A percentile compares a stretch with the other conserved stretches of the same genome.
These are phyloP conservation scores for Echeveria elegans DNA, from an alignment of 164 flowering plant species.

Conservation along the genomic window DNA sequence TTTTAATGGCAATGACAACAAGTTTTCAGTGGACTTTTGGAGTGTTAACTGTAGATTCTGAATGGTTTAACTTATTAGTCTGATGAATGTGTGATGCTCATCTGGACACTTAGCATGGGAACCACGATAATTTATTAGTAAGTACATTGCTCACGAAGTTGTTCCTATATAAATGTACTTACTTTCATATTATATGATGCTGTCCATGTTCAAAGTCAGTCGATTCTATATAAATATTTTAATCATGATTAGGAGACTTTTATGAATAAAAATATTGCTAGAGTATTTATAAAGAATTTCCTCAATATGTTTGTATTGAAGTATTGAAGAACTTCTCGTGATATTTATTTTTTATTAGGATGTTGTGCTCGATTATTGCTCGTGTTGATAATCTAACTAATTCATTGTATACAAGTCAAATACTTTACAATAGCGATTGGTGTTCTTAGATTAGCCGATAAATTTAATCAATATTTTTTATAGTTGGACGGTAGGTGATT, in stretches of 20 bases:
- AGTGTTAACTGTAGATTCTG: slow-evolving; percentile 4
- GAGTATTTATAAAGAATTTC: background rate
- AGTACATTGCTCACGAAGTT: background rate
- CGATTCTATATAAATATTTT: background rate
- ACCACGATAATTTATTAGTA: background rate
- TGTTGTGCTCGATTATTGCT: background rate
- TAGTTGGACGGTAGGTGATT: background rate
- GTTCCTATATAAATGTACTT: background rate
- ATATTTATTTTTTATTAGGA: background rate
- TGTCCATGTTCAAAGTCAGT: background rate
- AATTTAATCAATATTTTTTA: background rate
- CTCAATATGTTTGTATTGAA: background rate
- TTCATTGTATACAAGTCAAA: background rate
- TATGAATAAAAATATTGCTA: background rate
- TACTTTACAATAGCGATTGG: background rate
- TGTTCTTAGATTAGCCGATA: background rate
- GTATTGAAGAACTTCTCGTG: background rate
- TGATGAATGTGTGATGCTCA: background rate
- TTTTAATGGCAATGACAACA: background rate
- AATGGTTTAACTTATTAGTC: background rate
- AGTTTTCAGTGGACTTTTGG: background rate
- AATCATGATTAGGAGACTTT: background rate
- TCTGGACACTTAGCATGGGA: background rate
- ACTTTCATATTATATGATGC: background rate
- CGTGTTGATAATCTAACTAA: background rate